These are phyloP conservation scores for Colletotrichum sp. DNA, from an alignment of 2,329 filamentous ascomycete genomes.

Conservation along the genomic window DNA sequence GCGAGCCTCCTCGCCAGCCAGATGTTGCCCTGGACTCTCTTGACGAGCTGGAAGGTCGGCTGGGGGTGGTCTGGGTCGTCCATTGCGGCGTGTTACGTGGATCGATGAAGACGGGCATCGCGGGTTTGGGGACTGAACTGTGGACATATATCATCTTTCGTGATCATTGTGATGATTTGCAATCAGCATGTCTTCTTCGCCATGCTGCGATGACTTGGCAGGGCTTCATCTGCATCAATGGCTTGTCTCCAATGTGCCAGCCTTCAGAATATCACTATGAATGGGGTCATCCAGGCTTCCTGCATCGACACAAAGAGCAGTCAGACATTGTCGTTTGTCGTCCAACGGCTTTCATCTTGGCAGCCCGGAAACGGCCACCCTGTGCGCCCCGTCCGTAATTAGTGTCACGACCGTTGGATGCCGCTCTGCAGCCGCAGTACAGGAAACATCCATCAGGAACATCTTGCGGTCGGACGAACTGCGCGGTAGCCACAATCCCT, in stretches of 20 bases:
- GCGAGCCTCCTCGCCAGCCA: constrained; percentile 36
- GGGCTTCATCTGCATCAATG: background rate
- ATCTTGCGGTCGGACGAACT: background rate
- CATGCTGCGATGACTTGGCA: background rate
- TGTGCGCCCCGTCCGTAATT: background rate
- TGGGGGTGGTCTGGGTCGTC: constrained; percentile 1
- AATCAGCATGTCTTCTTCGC: background rate
- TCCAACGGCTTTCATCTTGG: constrained; percentile 8
- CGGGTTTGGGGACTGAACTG: background rate
- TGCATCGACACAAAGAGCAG: background rate
- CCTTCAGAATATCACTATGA: background rate
- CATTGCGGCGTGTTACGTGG: background rate
- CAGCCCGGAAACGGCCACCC: background rate
- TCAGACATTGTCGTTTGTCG: background rate
- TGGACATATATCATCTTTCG: background rate
- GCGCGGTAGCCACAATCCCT: background rate
- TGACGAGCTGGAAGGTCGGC: constrained; percentile 33
- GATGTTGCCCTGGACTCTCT: constrained; percentile 29
- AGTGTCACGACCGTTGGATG: background rate
- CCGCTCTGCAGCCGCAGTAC: background rate
- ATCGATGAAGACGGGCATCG: background rate
- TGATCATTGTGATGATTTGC: background rate
- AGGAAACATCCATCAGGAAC: background rate
- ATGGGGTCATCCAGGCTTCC: background rate
- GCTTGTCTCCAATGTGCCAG: background rate